Percentiles rank a stretch among this genome's conserved stretches.
Evolutionary conservation across 371 early-diverging fungal genomes (phyloP).

Genomic region (Actinomortierella ambigua): DNA sequence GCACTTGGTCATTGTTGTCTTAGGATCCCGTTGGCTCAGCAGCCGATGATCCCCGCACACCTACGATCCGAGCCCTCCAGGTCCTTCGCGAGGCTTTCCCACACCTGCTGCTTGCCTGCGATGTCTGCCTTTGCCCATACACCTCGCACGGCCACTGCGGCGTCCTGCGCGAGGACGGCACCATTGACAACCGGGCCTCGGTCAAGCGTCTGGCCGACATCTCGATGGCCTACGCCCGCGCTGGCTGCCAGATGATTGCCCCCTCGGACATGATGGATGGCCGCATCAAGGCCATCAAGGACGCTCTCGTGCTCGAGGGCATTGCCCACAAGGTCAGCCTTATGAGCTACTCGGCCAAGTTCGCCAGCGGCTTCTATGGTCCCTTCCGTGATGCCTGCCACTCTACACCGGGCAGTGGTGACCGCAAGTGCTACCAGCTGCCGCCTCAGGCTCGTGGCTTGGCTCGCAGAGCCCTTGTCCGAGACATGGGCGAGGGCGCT

Average conservation of each 20-base stretch:
- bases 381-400: slow-evolving; percentile 96
- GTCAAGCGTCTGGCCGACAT: slow-evolving; percentile 87
- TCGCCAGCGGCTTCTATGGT: slow-evolving; percentile 93
- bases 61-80: slow-evolving; percentile 85
- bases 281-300: slow-evolving; percentile 91
- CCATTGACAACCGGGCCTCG: slow-evolving; percentile 79
- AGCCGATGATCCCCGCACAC: slow-evolving; percentile 89
- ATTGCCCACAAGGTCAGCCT: slow-evolving; percentile 80
- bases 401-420: slow-evolving; percentile 90
- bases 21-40: slow-evolving; percentile 81
- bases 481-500: slow-evolving; percentile 94
- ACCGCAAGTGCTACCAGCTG: slow-evolving; percentile 94
- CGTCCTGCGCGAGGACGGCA: slow-evolving; percentile 79
- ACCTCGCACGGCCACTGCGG: slow-evolving; percentile 97
- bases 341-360: slow-evolving; percentile 96
- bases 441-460: slow-evolving; percentile 89
- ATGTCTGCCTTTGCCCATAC: slow-evolving; percentile 97
- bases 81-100: slow-evolving; percentile 83
- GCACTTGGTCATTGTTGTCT: background rate
- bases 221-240: slow-evolving; percentile 85
- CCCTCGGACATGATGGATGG: slow-evolving; percentile 99
- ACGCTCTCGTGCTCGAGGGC: slow-evolving; percentile 72
- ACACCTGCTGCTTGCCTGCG: slow-evolving; percentile 85
- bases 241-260: slow-evolving; percentile 87
- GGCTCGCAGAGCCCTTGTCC: slow-evolving; percentile 85